Percentiles rank a stretch among this genome's conserved stretches.
These are phyloP conservation scores for Tagetes patula DNA, from an alignment of 129 eudicot genomes.

Conservation along the genomic window DNA sequence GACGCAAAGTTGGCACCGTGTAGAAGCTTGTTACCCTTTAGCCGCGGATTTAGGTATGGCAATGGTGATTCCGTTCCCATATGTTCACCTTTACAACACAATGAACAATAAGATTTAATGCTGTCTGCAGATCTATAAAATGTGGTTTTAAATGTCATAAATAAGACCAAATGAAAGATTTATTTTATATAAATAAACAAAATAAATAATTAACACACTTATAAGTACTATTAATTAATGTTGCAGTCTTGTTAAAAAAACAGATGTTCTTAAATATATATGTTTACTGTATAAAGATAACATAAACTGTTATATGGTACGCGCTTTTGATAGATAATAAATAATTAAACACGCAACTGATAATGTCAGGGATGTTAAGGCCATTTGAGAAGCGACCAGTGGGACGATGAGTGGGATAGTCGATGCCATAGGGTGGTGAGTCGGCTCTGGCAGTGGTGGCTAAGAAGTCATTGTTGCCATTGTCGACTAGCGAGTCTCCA, in stretches of 20 bases:
- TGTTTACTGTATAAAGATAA: not conserved
- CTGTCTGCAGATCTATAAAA: not conserved
- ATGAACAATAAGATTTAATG: not conserved
- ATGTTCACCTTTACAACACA: conserved; percentile 27
- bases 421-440: conserved; percentile 68
- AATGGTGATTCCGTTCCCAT: conserved; percentile 37
- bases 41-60: conserved; percentile 43
- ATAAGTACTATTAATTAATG: not conserved
- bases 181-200: not conserved
- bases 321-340: not conserved
- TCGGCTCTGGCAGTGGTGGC: conserved; percentile 61
- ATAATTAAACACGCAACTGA: conserved; percentile 33
- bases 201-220: not conserved
- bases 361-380: conserved; percentile 56
- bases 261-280: not conserved
- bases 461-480: conserved; percentile 65
- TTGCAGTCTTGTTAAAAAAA: not conserved
- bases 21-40: conserved; percentile 36
- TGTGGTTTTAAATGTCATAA: not conserved
- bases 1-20: conserved; percentile 60
- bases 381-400: conserved; percentile 67
- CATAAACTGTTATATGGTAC: not conserved
- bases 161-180: not conserved
- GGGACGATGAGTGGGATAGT: conserved; percentile 55
- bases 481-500: conserved; percentile 64